These are phyloP conservation scores for Cladochytrium tenue DNA, from an alignment of 371 early-diverging fungal species.

Conservation along the genomic window DNA sequence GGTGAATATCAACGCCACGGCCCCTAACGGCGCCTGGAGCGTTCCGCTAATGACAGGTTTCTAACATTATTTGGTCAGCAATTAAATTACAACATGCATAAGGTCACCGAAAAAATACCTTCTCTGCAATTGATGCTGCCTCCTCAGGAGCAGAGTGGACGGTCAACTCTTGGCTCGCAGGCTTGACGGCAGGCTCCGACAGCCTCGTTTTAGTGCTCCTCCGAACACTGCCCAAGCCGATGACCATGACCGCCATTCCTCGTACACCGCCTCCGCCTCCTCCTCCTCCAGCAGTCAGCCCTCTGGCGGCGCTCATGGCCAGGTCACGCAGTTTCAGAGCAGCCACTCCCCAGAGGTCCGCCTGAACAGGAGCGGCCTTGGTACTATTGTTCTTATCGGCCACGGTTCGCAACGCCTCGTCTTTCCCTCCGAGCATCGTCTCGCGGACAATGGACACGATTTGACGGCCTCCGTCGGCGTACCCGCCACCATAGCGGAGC, in stretches of 20 bases:
- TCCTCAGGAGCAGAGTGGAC: no score
- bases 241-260: conserved; percentile 34
- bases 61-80: no score
- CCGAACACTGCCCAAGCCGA: conserved; percentile 26
- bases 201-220: no score
- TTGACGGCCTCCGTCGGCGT: conserved; percentile 30
- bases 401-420: neutral
- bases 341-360: conserved; percentile 29
- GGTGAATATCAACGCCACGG: conserved; percentile 89
- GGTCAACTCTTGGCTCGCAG: no score
- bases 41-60: no score
- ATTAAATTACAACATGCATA: no score
- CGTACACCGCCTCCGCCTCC: conserved; percentile 6
- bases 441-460: conserved; percentile 29
- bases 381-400: neutral
- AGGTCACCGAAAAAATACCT: no score
- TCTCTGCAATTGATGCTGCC: no score
- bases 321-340: conserved; percentile 37
- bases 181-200: no score
- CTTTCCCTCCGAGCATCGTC: neutral
- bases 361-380: neutral
- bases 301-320: conserved; percentile 23
- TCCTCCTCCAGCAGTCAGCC: no score
- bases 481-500: conserved; percentile 56
- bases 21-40: conserved; percentile 84